Conservation (phyloP, 2,329 filamentous ascomycete species). For the Pseudogymnoascus sp. region DNA sequence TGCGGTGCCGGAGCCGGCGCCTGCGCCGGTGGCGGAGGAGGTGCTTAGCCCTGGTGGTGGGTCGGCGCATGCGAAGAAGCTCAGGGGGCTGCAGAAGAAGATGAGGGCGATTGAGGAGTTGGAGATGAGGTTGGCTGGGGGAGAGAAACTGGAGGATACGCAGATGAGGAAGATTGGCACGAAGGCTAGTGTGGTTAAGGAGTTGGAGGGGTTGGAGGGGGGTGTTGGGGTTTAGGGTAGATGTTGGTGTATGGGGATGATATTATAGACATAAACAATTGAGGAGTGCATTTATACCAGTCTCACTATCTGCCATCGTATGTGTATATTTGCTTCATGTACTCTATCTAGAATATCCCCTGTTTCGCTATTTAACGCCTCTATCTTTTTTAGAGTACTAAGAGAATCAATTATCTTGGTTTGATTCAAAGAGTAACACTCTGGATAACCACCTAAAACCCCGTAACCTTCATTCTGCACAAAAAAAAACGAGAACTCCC, state of each 20-base stretch:
- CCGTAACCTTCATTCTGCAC: background rate
- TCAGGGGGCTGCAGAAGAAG: conserved; percentile 90
- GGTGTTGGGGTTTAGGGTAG: background rate
- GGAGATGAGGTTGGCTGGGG: conserved; percentile 89
- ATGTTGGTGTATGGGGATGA: background rate
- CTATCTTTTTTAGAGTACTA: no score
- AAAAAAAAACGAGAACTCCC: background rate
- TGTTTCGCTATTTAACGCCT: background rate
- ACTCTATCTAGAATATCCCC: background rate
- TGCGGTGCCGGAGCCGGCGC: conserved; percentile 40
- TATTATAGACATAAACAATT: background rate
- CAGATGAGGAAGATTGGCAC: conserved; percentile 98
- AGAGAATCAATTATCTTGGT: no score
- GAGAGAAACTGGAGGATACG: conserved; percentile 96
- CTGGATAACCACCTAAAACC: no score
- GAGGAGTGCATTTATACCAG: background rate
- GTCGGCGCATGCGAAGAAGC: conserved; percentile 83
- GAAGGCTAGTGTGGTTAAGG: conserved; percentile 74
- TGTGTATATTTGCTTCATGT: background rate
- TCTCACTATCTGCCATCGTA: background rate
- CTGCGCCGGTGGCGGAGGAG: conserved; percentile 37
- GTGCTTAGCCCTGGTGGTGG: conserved; percentile 48
- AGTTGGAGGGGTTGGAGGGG: conserved; percentile 50
- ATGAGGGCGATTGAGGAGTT: conserved; percentile 94
- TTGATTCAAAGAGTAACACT: no score